Evolutionary conservation across 169 alveolate genomes (phyloP).

Genomic region (Ichthyophthirius multifiliis): DNA sequence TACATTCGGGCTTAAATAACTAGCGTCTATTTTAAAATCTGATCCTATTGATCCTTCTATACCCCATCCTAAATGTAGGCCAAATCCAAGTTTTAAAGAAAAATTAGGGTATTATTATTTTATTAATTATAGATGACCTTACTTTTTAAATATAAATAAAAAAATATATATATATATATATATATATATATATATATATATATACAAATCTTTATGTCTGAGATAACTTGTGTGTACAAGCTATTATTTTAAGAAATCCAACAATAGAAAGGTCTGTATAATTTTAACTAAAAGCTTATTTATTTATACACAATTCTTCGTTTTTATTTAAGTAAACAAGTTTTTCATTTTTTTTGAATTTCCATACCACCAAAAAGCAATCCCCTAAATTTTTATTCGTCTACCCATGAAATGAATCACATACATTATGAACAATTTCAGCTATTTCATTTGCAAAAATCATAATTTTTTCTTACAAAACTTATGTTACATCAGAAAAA

Average conservation of each 20-base stretch:
- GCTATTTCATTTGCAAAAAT: slow-evolving; percentile 93
- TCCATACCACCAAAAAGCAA: slow-evolving; percentile 95
- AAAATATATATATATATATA: background rate
- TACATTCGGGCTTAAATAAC: slow-evolving; percentile 77
- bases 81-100: slow-evolving; percentile 60
- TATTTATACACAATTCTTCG: slow-evolving; percentile 31
- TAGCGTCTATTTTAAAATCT: slow-evolving; percentile 81
- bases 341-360: slow-evolving; percentile 66
- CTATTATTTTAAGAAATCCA: slow-evolving; percentile 79
- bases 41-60: slow-evolving; percentile 83
- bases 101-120: slow-evolving; percentile 59
- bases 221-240: slow-evolving; percentile 38
- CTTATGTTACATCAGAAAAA: slow-evolving; percentile 82
- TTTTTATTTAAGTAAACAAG: slow-evolving; percentile 36
- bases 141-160: too few relatives aligned
- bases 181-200: background rate
- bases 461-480: slow-evolving; percentile 81
- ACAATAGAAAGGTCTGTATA: slow-evolving; percentile 81
- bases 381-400: slow-evolving; percentile 97
- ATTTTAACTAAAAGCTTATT: background rate
- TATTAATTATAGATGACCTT: slow-evolving; percentile 35
- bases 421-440: slow-evolving; percentile 92
- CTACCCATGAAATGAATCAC: slow-evolving; percentile 91
- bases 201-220: background rate
- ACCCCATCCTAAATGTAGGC: slow-evolving; percentile 64